Base-by-base conservation (phyloP, 2,329 filamentous ascomycete genomes). In the Fusarium sp. region DNA sequence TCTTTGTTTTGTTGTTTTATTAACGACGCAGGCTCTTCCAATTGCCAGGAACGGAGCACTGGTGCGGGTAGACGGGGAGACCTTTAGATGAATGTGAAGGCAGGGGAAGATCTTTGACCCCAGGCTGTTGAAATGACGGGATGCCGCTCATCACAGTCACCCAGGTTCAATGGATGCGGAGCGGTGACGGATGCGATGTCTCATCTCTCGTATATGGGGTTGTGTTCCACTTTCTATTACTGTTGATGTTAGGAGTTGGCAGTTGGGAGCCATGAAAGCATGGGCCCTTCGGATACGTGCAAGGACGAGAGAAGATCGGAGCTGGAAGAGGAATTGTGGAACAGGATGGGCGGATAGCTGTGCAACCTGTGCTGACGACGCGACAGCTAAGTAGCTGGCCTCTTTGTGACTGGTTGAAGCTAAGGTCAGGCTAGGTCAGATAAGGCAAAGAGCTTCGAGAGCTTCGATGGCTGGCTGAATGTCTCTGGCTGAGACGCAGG, bases 401-500 rank as follows among this genome's bases (percentile, higher is more conserved):
- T 47, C 47, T 53, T 68, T 43, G 33, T 62, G 63, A 76, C 69
- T 77, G 69, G 75, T 63, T 70, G 54, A 63, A 77, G 75, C 75
- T 78, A 63, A 56, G 56, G 32, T 9, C 18, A 25, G 33, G 52
- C 75, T 77, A 72, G 65, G 62, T 56, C 43, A 25, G 28, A 74
- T 68, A 43, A 54, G 71, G 65, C 52, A 72, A 69, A 61, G 60
- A 76, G 74, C 75, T 76, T 58, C 60, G 44, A 57, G 71, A 74
- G 73, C 71, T 76, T 63, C 53, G 42, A 62, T 62, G 63, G 67
- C 50, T 69, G 67, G 66, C 66, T 69, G 67, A 52, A 53, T 63
- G 67, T 67, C 60, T 67, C 67, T 75, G 72, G 74, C 63, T 78
- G 70, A 78, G 76, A 77, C 74, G 71, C 69, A 71, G 68, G 63